Base-by-base conservation (phyloP, 352 stramenopile genomes). In the Blastocystis sp. region DNA sequence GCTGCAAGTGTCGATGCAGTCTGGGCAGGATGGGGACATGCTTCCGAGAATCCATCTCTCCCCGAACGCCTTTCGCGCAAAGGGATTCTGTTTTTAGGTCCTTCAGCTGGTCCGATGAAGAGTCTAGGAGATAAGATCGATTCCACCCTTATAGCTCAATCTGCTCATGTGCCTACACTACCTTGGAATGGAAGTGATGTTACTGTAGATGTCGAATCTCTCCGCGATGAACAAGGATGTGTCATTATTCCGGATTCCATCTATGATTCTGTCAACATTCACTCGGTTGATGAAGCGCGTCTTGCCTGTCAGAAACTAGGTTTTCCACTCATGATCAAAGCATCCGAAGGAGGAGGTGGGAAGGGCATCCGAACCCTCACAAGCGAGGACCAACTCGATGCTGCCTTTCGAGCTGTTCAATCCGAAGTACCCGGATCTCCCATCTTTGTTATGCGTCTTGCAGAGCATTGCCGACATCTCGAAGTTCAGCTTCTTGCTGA, bases 311-410 rank as follows among this genome's bases (percentile, higher is more conserved):
- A 93, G 49, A 90, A 93, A 80, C 97, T 99, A 90, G 96, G 96
- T 42, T 98, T 98, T 89, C 97, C 97, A 4, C 93, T 99, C 71
- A 99, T 99, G 96, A 98, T 99, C 90, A 99, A 99, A 91, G 97
- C 96, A 37, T 97, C 92, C 65, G 96, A 99, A 90, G 97, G 96
- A 67, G 97, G 97, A 67, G 97, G 97, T 66, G 97, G 97, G 86
- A 99, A 99, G 89, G 63, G 58, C 21, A 86, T 81, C 46, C 65
- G 39, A 27, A 54, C 91, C 91, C 78, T 83, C 29, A 65, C 14
- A 0, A n/a, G 94, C 43, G 89, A 92, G 54, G 93, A 94, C 32
- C 92, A 98, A 86, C 94, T 99, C 39, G 90, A 93, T 49, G 93
- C 92, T 80, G 93, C 94, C 35, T 99, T 96, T 92, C 92, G 97